phyloP scores from a whole-genome alignment of 192 early-diverging fungal species.

The Coemansia sp. region DNA sequence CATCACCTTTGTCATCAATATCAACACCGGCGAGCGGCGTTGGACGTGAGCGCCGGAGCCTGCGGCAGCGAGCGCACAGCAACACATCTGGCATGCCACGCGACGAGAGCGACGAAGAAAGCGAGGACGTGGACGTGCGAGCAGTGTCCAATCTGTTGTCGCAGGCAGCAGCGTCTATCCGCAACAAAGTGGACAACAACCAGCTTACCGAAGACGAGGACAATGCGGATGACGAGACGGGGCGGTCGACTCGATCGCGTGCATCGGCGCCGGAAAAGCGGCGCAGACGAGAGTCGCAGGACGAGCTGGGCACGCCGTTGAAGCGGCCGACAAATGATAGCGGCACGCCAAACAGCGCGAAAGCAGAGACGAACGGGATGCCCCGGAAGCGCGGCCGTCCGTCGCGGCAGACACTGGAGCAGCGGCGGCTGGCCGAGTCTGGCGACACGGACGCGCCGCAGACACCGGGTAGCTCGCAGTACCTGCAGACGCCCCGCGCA shows the following conservation, averaged over 20 bases:
- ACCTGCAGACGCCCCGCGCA: not conserved
- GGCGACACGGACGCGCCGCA: not conserved
- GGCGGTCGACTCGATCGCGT: constrained; percentile 16
- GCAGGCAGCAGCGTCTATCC: constrained; percentile 19
- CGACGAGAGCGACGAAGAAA: constrained; percentile 1
- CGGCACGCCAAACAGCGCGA: not conserved
- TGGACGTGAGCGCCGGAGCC: not conserved
- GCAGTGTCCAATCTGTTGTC: constrained; percentile 19
- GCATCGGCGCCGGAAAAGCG: constrained; percentile 8
- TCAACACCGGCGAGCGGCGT: constrained; percentile 31
- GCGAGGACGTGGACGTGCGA: not conserved
- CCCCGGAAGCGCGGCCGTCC: constrained; percentile 38
- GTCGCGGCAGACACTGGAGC: constrained; percentile 15
- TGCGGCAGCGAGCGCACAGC: constrained; percentile 7
- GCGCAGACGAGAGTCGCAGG: constrained; percentile 10
- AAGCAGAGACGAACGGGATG: not conserved
- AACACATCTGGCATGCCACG: constrained; percentile 4
- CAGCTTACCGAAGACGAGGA: constrained; percentile 2
- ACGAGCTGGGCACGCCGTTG: not conserved
- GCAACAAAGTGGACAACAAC: constrained; percentile 6
- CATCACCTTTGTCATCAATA: constrained; percentile 43
- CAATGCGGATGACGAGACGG: constrained; percentile 12
- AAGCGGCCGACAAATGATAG: not conserved
- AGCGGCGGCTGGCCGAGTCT: constrained; percentile 7
- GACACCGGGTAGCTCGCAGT: not conserved